phyloP scores from a whole-genome alignment of 257 asterid genomes.

The Nicotiana noctiflora region DNA sequence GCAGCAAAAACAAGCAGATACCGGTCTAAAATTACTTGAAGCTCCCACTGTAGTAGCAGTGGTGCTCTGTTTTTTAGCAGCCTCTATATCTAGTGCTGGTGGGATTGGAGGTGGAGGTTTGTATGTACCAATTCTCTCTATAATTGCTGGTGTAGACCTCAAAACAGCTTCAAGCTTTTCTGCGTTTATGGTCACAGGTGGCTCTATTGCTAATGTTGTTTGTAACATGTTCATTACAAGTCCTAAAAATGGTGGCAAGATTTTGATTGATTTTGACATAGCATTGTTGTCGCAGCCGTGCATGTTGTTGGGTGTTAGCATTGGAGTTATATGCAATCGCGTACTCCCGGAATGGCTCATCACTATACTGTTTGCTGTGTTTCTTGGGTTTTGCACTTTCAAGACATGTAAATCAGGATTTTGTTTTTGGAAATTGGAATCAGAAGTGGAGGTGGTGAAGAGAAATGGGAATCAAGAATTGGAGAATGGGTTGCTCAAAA shows the following conservation, averaged over 20 bases:
- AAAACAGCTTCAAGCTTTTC: constrained; percentile 64
- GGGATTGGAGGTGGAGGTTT: constrained; percentile 90
- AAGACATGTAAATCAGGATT: constrained; percentile 64
- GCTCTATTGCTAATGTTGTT: constrained; percentile 61
- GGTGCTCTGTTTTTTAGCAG: constrained; percentile 45
- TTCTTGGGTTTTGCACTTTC: constrained; percentile 60
- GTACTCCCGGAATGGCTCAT: constrained; percentile 80
- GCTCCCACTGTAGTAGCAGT: constrained; percentile 33
- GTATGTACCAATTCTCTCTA: constrained; percentile 58
- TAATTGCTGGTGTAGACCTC: constrained; percentile 58
- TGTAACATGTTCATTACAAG: constrained; percentile 17
- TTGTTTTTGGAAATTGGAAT: constrained; percentile 49
- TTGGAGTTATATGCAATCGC: constrained; percentile 61
- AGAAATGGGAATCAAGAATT: background rate
- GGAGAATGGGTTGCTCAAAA: constrained; percentile 16
- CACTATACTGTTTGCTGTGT: constrained; percentile 45
- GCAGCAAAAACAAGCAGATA: background rate
- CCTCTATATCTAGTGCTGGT: constrained; percentile 75
- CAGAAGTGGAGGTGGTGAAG: constrained; percentile 19
- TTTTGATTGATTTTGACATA: constrained; percentile 61
- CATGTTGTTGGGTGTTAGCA: constrained; percentile 77
- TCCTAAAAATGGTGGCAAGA: constrained; percentile 14
- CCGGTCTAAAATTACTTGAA: constrained; percentile 5
- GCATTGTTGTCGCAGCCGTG: constrained; percentile 75
- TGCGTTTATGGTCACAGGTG: constrained; percentile 82